Conservation (phyloP, 1,284 basidiomycete species). For the Cystobasidiaceae sp. region DNA sequence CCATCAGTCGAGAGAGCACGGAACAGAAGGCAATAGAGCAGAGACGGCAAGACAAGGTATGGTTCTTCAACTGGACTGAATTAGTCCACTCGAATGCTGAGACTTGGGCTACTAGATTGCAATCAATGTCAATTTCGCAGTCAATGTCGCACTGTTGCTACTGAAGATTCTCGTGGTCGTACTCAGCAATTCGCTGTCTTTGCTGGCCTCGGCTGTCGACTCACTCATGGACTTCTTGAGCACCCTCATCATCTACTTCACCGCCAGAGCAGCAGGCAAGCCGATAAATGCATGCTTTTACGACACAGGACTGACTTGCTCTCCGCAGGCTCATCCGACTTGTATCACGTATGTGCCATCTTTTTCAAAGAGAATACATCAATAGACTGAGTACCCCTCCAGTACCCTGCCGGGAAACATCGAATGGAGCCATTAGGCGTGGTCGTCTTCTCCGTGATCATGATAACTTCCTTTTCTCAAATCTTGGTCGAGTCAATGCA, state of each 20-base stretch:
- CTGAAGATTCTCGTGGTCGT: constrained; percentile 54
- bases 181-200: constrained; percentile 55
- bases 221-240: constrained; percentile 55
- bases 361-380: constrained; percentile 27
- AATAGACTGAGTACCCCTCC: not conserved
- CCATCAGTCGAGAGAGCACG: constrained; percentile 32
- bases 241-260: constrained; percentile 48
- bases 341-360: constrained; percentile 4
- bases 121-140: constrained; percentile 42
- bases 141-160: constrained; percentile 53
- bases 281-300: too few species aligned
- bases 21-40: constrained; percentile 34
- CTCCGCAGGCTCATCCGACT: not conserved
- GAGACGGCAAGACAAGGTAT: constrained; percentile 8
- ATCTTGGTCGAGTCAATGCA: constrained; percentile 52
- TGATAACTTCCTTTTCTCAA: constrained; percentile 48
- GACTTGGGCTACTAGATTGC: constrained; percentile 29
- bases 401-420: constrained; percentile 54
- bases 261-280: constrained; percentile 34
- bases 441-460: constrained; percentile 55
- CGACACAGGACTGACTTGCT: too few species aligned
- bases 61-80: not conserved
- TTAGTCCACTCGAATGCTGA: too few species aligned
- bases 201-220: constrained; percentile 55
- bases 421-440: constrained; percentile 49